Evolutionary conservation across 768 basidiomycete genomes (phyloP).

Genomic region (Termitomyces sp.): DNA sequence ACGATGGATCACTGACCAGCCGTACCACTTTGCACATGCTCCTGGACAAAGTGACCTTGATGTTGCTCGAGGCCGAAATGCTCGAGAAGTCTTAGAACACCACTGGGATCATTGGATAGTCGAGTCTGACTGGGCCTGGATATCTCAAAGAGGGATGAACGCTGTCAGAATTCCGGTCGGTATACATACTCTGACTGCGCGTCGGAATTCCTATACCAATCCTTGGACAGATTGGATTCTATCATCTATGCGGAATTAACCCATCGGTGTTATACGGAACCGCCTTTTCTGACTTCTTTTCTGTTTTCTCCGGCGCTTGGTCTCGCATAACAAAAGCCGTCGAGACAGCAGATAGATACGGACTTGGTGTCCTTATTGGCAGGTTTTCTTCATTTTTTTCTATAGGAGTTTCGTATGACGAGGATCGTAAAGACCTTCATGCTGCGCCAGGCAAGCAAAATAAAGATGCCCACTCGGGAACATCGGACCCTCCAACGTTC

Average conservation of each 20-base stretch:
- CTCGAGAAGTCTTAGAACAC: conserved; percentile 41
- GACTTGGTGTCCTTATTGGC: conserved; percentile 76
- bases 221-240: conserved; percentile 58
- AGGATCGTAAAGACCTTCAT: conserved; percentile 49
- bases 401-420: neutral
- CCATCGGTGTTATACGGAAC: conserved; percentile 56
- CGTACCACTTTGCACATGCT: conserved; percentile 46
- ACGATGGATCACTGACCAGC: conserved; percentile 62
- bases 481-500: conserved; percentile 46
- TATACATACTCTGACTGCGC: conserved; percentile 17
- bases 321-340: conserved; percentile 54
- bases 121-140: conserved; percentile 60
- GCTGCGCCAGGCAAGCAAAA: conserved; percentile 77
- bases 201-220: neutral
- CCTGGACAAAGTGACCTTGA: conserved; percentile 68
- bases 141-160: conserved; percentile 53
- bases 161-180: conserved; percentile 55
- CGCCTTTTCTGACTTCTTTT: conserved; percentile 49
- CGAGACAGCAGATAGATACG: conserved; percentile 45
- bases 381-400: conserved; percentile 7
- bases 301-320: conserved; percentile 66
- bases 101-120: conserved; percentile 77
- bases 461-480: conserved; percentile 59
- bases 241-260: conserved; percentile 61
- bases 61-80: conserved; percentile 55